Base-by-base conservation (phyloP, 1,284 basidiomycete genomes). In the Kalmanozyma brasiliensis region DNA sequence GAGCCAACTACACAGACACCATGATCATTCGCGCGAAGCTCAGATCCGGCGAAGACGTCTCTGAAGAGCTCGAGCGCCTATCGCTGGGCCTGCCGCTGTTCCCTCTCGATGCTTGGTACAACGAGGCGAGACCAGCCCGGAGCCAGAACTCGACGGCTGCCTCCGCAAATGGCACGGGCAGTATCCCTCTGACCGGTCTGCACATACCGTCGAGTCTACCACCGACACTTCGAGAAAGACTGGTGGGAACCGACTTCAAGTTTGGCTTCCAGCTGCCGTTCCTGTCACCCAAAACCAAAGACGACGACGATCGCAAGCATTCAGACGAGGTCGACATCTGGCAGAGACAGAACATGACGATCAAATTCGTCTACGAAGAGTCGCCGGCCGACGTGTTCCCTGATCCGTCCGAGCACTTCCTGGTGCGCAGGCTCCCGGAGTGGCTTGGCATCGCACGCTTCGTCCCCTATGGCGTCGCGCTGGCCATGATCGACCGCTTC, bases 391-490 rank as follows among this genome's bases (percentile, higher is more conserved):
- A 55, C 35, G 34, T 62, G 17, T 26, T 37, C 30, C 36, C 49
- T 13, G 44, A 56, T 7, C 63, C 47, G 1, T 43, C 33, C n/a
- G 44, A 59, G 22, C 56, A 52, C 17, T 53, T 70, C 32, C 23
- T 65, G 35, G 61, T 65, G 6, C 56, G 57, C n/a, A 19, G 11
- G 0, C 40, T 65, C 10, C 67, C 67, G n/a, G 57, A 56, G 22
- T 65, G 62, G 67, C 57, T 70, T 11, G 62, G 67, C 10, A 37
- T 59, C 24, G 20, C 48, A 10, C 52, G 61, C 29, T 65, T 57
- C 52, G 35, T 65, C 8, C 47, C 57, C 4, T 61, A 61, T 17
- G 52, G 56, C 24, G 34, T 65, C 13, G 37, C 38, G 11, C 41
- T 64, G 3, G 48, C 49, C n/a, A 37, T 61, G 42, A 19, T 51